Conservation (phyloP, 2,329 filamentous ascomycete genomes). For the Geosmithia putterillii region DNA sequence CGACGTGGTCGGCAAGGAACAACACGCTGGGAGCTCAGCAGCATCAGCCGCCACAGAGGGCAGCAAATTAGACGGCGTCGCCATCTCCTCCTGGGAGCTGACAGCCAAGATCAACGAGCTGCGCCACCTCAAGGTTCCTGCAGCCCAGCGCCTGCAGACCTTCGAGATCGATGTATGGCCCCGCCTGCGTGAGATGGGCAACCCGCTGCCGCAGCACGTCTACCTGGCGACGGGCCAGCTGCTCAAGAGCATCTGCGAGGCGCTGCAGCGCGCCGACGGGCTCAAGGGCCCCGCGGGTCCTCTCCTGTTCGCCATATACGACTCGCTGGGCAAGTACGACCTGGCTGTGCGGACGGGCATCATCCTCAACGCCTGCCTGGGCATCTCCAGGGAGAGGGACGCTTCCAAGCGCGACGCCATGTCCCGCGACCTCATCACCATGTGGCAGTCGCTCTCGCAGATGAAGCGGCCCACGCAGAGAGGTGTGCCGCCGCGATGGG, state of each 20-base stretch:
- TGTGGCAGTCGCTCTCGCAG: conserved; percentile 25
- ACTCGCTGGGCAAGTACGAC: conserved; percentile 12
- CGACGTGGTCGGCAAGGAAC: conserved; percentile 14
- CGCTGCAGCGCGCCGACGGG: background rate
- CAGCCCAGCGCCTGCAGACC: conserved; percentile 8
- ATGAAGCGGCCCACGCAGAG: conserved; percentile 15
- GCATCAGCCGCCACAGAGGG: too few relatives aligned
- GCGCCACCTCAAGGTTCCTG: conserved; percentile 1
- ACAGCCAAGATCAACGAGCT: conserved; percentile 11
- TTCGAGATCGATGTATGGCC: conserved; percentile 18
- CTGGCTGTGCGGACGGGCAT: conserved; percentile 15
- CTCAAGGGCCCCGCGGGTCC: background rate
- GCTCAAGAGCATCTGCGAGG: background rate
- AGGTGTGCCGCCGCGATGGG: conserved; percentile 10
- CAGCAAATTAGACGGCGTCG: background rate
- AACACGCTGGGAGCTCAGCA: too few relatives aligned
- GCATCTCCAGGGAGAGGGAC: conserved; percentile 7
- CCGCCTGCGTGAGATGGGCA: conserved; percentile 12
- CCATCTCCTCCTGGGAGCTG: conserved; percentile 15
- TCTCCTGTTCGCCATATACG: conserved; percentile 12
- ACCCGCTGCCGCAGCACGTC: conserved; percentile 14
- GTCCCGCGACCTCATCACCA: conserved; percentile 15
- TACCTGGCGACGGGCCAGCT: conserved; percentile 6
- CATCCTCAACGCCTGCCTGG: conserved; percentile 18
- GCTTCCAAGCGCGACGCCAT: conserved; percentile 6